These are phyloP conservation scores for Cinnamomum micranthum DNA, from an alignment of 164 flowering plant genomes.

Conservation along the genomic window DNA sequence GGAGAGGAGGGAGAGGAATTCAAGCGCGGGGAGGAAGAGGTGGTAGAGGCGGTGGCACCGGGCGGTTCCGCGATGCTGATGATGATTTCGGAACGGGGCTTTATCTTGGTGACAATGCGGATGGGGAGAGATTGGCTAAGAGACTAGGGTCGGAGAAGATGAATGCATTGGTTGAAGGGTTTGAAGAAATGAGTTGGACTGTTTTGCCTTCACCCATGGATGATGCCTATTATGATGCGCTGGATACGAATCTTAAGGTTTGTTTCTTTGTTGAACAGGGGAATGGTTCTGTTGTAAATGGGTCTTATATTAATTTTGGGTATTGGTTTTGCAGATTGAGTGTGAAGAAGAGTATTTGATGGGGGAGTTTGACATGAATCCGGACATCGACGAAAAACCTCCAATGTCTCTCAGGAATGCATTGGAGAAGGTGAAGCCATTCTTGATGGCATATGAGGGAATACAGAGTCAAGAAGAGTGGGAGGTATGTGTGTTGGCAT, in stretches of 20 bases:
- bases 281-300: neutral
- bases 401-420: slow-evolving; percentile 80
- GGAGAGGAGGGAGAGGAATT: slow-evolving; percentile 21
- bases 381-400: slow-evolving; percentile 82
- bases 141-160: slow-evolving; percentile 49
- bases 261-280: neutral
- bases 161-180: slow-evolving; percentile 46
- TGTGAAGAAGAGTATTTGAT: slow-evolving; percentile 78
- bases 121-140: slow-evolving; percentile 55
- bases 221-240: slow-evolving; percentile 56
- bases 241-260: slow-evolving; percentile 38
- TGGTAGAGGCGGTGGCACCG: slow-evolving; percentile 18
- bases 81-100: slow-evolving; percentile 19
- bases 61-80: slow-evolving; percentile 15
- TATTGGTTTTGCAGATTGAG: slow-evolving; percentile 54
- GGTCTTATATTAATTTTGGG: neutral
- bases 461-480: slow-evolving; percentile 81
- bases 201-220: slow-evolving; percentile 60
- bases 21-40: slow-evolving; percentile 16
- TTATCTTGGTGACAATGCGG: slow-evolving; percentile 46
- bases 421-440: slow-evolving; percentile 84
- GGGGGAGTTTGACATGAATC: slow-evolving; percentile 66
- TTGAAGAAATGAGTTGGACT: slow-evolving; percentile 46
- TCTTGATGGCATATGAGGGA: slow-evolving; percentile 79
- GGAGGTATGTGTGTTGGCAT: slow-evolving; percentile 51